phyloP scores from a whole-genome alignment of 1,139 yeast genomes.

The Hanseniaspora uvarum region DNA sequence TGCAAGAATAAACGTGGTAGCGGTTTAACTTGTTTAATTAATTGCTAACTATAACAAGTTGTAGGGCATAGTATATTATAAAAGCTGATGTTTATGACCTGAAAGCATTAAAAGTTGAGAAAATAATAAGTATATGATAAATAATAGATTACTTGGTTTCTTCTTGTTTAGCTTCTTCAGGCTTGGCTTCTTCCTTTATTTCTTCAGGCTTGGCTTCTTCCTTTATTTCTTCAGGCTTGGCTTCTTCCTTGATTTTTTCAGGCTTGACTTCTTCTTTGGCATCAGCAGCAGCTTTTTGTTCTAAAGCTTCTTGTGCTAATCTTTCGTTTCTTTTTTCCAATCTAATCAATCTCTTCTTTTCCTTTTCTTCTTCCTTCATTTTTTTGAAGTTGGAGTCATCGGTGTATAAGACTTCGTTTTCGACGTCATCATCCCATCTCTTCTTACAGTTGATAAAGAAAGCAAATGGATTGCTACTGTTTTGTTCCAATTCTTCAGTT shows the following conservation, averaged over 20 bases:
- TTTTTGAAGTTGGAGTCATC: conserved; percentile 15
- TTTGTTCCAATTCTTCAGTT: neutral
- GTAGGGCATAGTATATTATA: no score
- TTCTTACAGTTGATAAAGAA: conserved; percentile 16
- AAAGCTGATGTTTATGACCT: no score
- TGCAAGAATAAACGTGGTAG: neutral
- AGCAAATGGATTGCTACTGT: conserved; percentile 14
- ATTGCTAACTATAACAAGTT: no score
- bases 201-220: neutral
- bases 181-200: neutral
- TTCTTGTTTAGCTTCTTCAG: neutral
- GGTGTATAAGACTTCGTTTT: conserved; percentile 12
- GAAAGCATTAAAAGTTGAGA: no score
- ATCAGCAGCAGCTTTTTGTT: neutral
- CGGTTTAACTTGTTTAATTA: neutral
- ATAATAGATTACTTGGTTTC: neutral
- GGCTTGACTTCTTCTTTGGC: neutral
- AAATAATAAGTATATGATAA: no score
- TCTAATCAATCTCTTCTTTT: conserved; percentile 14
- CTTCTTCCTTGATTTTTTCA: neutral
- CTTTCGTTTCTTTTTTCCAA: conserved; percentile 15
- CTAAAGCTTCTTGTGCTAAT: conserved; percentile 11
- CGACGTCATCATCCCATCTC: conserved; percentile 17
- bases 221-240: neutral
- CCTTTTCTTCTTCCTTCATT: conserved; percentile 17